Conservation (phyloP, 768 basidiomycete genomes). For the Termitomyces sp. region DNA sequence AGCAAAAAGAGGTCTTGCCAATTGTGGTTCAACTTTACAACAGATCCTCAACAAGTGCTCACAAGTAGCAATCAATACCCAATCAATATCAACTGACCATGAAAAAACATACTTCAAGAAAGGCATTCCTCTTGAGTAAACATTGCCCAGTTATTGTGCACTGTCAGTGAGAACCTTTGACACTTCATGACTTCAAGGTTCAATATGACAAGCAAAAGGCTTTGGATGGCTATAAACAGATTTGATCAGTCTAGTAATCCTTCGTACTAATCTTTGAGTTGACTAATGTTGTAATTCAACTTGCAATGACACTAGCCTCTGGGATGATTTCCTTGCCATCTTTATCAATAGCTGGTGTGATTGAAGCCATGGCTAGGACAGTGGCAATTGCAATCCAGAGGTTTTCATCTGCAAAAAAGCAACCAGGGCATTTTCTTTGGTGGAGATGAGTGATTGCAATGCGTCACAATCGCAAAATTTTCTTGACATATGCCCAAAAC, state of each 20-base stretch:
- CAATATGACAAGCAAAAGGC: neutral
- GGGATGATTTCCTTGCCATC: slow-evolving; percentile 29
- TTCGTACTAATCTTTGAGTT: neutral
- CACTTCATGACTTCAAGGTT: neutral
- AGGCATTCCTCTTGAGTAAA: neutral
- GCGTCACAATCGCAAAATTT: neutral
- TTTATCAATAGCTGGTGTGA: slow-evolving; percentile 25
- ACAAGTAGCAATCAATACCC: no score
- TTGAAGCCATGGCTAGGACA: slow-evolving; percentile 22
- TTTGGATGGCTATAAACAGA: neutral
- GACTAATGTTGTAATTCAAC: neutral
- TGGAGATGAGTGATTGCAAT: neutral
- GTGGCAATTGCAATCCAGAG: slow-evolving; percentile 20
- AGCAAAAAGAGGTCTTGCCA: no score
- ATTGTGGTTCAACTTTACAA: no score
- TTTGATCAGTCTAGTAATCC: neutral
- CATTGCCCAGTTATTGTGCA: neutral
- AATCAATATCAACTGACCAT: no score
- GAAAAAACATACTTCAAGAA: neutral
- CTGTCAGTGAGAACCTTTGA: neutral
- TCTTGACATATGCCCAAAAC: slow-evolving; percentile 18
- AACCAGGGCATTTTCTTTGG: slow-evolving; percentile 32
- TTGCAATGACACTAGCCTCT: neutral
- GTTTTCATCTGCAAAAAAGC: slow-evolving; percentile 33
- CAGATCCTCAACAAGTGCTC: no score